Evolutionary conservation across 2,329 filamentous ascomycete species (phyloP).

Genomic region (Graphium sp.): DNA sequence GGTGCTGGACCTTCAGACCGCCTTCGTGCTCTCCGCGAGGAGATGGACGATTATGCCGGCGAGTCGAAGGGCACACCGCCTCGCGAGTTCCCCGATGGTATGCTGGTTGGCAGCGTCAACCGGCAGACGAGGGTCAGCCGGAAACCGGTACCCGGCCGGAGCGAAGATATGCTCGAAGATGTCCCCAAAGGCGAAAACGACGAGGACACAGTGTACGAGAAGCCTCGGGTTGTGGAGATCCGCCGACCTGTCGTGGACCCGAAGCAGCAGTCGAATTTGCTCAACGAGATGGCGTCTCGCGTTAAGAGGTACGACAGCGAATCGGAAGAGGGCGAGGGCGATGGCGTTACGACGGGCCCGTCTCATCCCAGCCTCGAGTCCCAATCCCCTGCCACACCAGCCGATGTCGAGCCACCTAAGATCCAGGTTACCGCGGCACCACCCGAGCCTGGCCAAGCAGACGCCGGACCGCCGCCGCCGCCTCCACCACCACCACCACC

Average conservation of each 20-base stretch:
- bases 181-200: constrained; percentile 24
- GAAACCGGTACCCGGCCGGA: constrained; percentile 26
- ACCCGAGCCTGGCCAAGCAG: constrained; percentile 21
- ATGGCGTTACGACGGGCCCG: constrained; percentile 56
- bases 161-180: constrained; percentile 33
- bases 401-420: constrained; percentile 41
- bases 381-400: constrained; percentile 49
- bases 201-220: constrained; percentile 56
- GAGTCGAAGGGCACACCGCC: constrained; percentile 37
- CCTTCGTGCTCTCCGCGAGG: constrained; percentile 76
- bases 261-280: constrained; percentile 50
- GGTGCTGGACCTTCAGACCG: constrained; percentile 75
- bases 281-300: constrained; percentile 57
- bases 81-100: constrained; percentile 35
- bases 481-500: constrained; percentile 31
- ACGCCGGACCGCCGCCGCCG: constrained; percentile 14
- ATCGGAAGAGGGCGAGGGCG: constrained; percentile 49
- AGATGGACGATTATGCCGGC: constrained; percentile 59
- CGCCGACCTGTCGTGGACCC: constrained; percentile 49
- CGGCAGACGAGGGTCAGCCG: constrained; percentile 39
- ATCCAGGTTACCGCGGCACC: constrained; percentile 31
- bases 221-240: constrained; percentile 63
- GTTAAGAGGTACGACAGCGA: constrained; percentile 61
- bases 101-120: constrained; percentile 57
- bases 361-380: constrained; percentile 62